Base-by-base conservation (phyloP, 169 alveolate genomes). In the Plasmodium coatneyi region DNA sequence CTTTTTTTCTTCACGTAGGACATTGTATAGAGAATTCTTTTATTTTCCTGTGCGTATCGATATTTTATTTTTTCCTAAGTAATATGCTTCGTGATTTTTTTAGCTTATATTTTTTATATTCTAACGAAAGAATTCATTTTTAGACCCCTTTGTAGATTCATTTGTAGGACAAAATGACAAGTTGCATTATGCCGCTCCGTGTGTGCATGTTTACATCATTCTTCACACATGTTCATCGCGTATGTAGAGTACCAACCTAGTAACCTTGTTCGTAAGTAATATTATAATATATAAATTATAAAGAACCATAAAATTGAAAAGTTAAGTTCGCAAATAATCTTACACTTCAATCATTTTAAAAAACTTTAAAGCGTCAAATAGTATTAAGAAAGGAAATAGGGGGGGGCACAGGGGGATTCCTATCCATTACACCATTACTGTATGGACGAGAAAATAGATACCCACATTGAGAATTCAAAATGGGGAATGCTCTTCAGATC, bases 381-480 rank as follows among this genome's bases (percentile, higher is more conserved):
- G 71, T 19, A 22, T 79, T 79, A 79, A 79, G 7, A 19, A 32
- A 79, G 41, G 56, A 34, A 12, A 49, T 43, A 3, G n/a, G 60
- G 60, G 1, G 2, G 60, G 60, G 39, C 39, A 43, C 2, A 43
- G n/a, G 52, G 0, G 56, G 14, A 22, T 79, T 79, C 10, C n/a
- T n/a, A 16, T 79, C 28, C 84, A 79, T 41, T 41, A 79, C 46
- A 12, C 10, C 39, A 49, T 43, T 22, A 4, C 56, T 43, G 36
- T 4, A 66, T n/a, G n/a, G 39, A n/a, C 30, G 14, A 49, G 70
- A 19, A 79, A 79, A 79, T 79, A 43, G 84, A 79, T 79, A 79
- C 39, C 16, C 84, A 79, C 28, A 79, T 16, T 79, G 84, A 41
- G 49, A 79, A n/a, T 79, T n/a, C 16, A 30, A 79, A 41, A 79